A percentile compares a stretch with the other conserved stretches of the same genome.
Evolutionary conservation across 1,284 basidiomycete genomes (phyloP).

Genomic region (Trichosporon asahii): DNA sequence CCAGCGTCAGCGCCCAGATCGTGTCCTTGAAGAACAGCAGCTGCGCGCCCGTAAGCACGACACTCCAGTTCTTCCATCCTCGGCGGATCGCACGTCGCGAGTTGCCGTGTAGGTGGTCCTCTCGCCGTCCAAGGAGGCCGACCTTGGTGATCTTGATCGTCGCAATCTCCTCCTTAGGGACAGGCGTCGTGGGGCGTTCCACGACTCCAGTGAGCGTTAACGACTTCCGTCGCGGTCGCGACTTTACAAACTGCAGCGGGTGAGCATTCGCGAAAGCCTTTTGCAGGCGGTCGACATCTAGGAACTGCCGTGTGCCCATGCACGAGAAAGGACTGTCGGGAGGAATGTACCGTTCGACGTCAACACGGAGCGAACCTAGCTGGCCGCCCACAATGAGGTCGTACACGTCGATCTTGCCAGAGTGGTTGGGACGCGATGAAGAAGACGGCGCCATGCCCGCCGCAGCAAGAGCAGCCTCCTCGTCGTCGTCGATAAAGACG

Average conservation of each 20-base stretch:
- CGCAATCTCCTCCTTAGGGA: slow-evolving; percentile 29
- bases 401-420: slow-evolving; percentile 82
- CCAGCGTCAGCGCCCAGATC: slow-evolving; percentile 62
- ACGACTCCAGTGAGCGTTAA: slow-evolving; percentile 9
- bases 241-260: slow-evolving; percentile 59
- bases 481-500: slow-evolving; percentile 65
- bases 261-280: slow-evolving; percentile 66
- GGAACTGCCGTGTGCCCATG: slow-evolving; percentile 65
- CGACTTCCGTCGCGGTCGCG: slow-evolving; percentile 25
- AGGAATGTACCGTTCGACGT: slow-evolving; percentile 65
- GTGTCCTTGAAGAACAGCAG: slow-evolving; percentile 87
- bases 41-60: slow-evolving; percentile 84
- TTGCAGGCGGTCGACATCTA: slow-evolving; percentile 68
- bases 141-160: slow-evolving; percentile 75
- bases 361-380: slow-evolving; percentile 70
- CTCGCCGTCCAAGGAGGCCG: slow-evolving; percentile 75
- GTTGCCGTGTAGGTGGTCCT: slow-evolving; percentile 4
- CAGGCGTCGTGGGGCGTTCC: not conserved
- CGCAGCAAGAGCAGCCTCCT: slow-evolving; percentile 21
- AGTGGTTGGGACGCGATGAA: slow-evolving; percentile 22
- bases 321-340: slow-evolving; percentile 69
- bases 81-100: slow-evolving; percentile 49
- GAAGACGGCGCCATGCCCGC: slow-evolving; percentile 4
- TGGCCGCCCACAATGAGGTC: slow-evolving; percentile 77
- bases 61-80: slow-evolving; percentile 85